Conservation (phyloP, 73 alveolate genomes). For the Paramecium tetraurelia region DNA sequence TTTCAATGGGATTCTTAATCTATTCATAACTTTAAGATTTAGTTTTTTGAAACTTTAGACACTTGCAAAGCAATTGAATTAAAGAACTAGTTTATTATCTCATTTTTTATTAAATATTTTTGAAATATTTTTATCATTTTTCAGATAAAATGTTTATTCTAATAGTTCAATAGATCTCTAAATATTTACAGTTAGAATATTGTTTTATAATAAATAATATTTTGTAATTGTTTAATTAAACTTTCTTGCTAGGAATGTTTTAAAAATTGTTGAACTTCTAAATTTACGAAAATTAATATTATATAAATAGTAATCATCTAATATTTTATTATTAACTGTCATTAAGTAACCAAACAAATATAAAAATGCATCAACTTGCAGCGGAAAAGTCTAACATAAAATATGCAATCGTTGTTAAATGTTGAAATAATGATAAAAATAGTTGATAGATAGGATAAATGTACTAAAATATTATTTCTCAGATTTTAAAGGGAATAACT, state of each 20-base stretch:
- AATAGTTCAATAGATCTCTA: too few species aligned
- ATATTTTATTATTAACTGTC: not conserved
- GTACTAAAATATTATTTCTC: not conserved
- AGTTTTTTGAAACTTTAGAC: not conserved
- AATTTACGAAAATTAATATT: not conserved
- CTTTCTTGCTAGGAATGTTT: not conserved
- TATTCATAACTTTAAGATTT: not conserved
- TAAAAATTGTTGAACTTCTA: not conserved
- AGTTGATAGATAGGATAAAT: not conserved
- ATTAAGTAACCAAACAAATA: not conserved
- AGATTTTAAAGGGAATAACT: slow-evolving; percentile 10
- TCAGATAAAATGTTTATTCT: not conserved
- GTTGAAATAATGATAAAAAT: not conserved
- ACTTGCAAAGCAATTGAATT: not conserved
- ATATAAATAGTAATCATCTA: not conserved
- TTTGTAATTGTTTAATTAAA: too few species aligned
- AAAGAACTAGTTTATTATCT: not conserved
- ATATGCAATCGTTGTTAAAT: not conserved
- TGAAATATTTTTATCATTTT: not conserved
- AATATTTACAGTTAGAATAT: too few species aligned
- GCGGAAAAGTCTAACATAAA: not conserved
- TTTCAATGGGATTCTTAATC: not conserved
- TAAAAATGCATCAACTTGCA: not conserved
- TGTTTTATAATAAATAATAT: too few species aligned
- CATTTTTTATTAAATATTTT: not conserved